A percentile compares a stretch with the other conserved stretches of the same genome.
These are phyloP conservation scores for Beauveria bassiana DNA, from an alignment of 2,329 filamentous ascomycete genomes.

Conservation along the genomic window DNA sequence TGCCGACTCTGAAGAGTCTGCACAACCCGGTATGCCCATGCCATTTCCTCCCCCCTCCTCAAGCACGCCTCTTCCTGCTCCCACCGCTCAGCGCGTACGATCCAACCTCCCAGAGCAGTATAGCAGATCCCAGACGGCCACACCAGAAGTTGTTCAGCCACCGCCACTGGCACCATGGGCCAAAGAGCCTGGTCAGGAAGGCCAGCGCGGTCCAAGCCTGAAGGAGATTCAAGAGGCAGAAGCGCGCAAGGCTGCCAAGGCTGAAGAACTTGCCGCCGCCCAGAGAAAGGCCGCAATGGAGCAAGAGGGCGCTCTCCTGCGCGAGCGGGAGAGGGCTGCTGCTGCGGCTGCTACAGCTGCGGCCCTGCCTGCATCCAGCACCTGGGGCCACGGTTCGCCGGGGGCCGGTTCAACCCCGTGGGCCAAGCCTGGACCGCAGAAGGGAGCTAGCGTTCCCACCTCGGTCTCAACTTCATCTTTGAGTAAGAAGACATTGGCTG, in stretches of 20 bases:
- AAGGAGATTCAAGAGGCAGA: conserved; percentile 97
- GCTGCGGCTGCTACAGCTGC: conserved; percentile 53
- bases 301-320: conserved; percentile 59
- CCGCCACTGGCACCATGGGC: conserved; percentile 91
- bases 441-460: conserved; percentile 23
- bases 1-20: conserved; percentile 44
- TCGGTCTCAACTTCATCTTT: conserved; percentile 16
- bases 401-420: conserved; percentile 58
- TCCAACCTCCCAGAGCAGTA: conserved; percentile 76
- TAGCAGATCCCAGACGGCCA: conserved; percentile 66
- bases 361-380: conserved; percentile 79
- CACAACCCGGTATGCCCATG: conserved; percentile 60
- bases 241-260: conserved; percentile 84
- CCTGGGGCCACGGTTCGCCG: conserved; percentile 77
- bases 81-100: conserved; percentile 75
- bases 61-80: conserved; percentile 76
- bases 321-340: conserved; percentile 52
- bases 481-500: conserved; percentile 82
- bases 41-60: conserved; percentile 66
- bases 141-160: conserved; percentile 53
- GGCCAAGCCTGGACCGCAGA: conserved; percentile 53
- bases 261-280: conserved; percentile 71
- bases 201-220: conserved; percentile 78
- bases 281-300: conserved; percentile 71
- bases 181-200: conserved; percentile 64